Evolutionary conservation across 306 rosid genomes (phyloP).

Genomic region (Rubus parviflorus): DNA sequence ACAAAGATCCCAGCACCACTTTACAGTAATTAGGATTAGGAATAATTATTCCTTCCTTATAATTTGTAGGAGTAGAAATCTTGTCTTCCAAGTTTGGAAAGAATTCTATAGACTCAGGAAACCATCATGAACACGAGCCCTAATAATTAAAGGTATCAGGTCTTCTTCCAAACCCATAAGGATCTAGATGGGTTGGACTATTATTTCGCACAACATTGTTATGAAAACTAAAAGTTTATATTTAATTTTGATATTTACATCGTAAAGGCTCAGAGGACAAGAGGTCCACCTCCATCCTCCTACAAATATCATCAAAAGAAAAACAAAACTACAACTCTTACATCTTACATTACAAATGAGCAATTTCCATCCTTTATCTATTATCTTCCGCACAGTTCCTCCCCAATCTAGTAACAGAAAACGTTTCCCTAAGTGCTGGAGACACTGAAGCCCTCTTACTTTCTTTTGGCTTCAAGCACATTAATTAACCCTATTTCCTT

Average conservation of each 20-base stretch:
- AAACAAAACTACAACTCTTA: too few species aligned
- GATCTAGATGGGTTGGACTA: background rate
- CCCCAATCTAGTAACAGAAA: background rate
- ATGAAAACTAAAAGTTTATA: background rate
- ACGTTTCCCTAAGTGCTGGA: background rate
- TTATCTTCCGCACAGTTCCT: background rate
- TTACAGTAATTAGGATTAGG: background rate
- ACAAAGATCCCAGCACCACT: background rate
- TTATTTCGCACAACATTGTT: background rate
- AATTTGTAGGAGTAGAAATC: too few species aligned
- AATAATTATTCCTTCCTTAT: too few species aligned
- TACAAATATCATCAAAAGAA: too few species aligned
- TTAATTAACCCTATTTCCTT: conserved; percentile 21
- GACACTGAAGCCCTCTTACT: background rate
- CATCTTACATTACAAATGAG: background rate
- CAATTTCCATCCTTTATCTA: background rate
- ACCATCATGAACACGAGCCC: background rate
- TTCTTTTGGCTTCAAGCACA: background rate
- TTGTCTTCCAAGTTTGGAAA: too few species aligned
- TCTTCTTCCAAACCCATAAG: background rate
- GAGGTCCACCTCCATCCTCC: too few species aligned
- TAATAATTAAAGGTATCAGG: background rate
- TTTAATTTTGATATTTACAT: background rate
- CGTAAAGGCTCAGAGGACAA: too few species aligned
- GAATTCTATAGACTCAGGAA: background rate